These are phyloP conservation scores for Xylariomycetidae sp. DNA, from an alignment of 2,329 filamentous ascomycete species.

Conservation along the genomic window DNA sequence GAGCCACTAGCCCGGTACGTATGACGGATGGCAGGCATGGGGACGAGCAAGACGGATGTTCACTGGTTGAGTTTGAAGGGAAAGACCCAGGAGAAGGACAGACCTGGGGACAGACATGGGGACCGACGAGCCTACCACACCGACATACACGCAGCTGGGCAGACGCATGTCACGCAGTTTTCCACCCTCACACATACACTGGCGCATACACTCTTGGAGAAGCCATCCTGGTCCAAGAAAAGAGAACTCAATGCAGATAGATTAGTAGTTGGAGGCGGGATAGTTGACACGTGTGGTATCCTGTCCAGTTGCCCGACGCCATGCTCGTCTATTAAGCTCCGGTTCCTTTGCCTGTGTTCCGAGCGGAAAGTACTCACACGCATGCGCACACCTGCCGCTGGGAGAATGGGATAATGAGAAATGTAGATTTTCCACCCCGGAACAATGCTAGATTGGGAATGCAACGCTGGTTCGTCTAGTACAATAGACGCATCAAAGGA, in stretches of 20 bases:
- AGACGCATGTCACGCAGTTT: background rate
- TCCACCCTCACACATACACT: background rate
- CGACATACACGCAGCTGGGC: background rate
- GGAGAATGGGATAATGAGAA: background rate
- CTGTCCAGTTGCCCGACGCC: conserved; percentile 1
- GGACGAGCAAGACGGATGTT: too few species aligned
- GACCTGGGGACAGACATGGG: too few species aligned
- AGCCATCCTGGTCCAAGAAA: background rate
- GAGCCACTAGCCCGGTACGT: too few species aligned
- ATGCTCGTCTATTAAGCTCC: background rate
- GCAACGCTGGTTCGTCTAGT: background rate
- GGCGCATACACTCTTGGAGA: background rate
- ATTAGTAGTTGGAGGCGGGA: background rate
- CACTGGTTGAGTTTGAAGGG: too few species aligned
- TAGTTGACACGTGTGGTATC: background rate
- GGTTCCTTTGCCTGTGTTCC: background rate
- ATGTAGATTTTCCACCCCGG: background rate
- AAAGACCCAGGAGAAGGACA: too few species aligned
- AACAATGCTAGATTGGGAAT: background rate
- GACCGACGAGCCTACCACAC: background rate
- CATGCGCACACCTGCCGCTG: too few species aligned
- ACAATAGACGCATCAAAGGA: background rate
- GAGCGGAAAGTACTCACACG: background rate
- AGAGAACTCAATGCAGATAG: background rate
- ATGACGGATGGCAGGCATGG: too few species aligned